Evolutionary conservation across 2,329 filamentous ascomycete species (phyloP), one percentile per base, ranked within the genome.

Genomic region (Dactylellina drechsleri): DNA sequence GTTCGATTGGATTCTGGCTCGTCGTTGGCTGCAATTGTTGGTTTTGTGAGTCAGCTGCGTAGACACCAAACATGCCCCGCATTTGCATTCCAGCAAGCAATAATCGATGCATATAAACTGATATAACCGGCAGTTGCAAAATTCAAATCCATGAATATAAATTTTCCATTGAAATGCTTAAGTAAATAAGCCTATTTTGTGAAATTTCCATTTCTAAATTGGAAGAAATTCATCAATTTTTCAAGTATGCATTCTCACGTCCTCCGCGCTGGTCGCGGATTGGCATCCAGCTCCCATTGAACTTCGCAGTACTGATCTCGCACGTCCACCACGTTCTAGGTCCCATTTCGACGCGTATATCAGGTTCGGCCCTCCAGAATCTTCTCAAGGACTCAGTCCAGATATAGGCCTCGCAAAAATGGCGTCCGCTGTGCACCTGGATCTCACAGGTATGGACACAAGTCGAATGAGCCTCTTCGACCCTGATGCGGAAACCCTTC

Each of bases 361-460:
- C 41, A 8, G 10, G 10, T 12, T 18, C 43, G 4, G 13, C 43
- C 15, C 18, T 70, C 6, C 31, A 54, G n/a, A 26, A 1, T 23
- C 28, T 54, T 18, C 23, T 57, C 23, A 57, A 45, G 28, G 26
- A 56, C 18, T 56, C 43, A 13, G 13, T 62, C 15, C 4, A 26
- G 50, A 62, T 4, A 18, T 28, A 57, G n/a, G n/a, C n/a, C 54
- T 72, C 0, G 49, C 18, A n/a, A 68, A 61, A 47, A 75, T 75
- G 71, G 71, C 71, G 15, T 49, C 71, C 12, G 71, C 71, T 7
- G 58, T 68, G 13, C 56, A 75, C 41, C 31, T 36, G 1, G 31
- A 75, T 47, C 59, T 75, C 15, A 67, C 64, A 1, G 71, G 59
- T 47, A 66, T 68, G 26, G 71, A 75, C n/a, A 49, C 70, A 52